Conservation (phyloP, 352 stramenopile species). For the Peronospora tabacina region DNA sequence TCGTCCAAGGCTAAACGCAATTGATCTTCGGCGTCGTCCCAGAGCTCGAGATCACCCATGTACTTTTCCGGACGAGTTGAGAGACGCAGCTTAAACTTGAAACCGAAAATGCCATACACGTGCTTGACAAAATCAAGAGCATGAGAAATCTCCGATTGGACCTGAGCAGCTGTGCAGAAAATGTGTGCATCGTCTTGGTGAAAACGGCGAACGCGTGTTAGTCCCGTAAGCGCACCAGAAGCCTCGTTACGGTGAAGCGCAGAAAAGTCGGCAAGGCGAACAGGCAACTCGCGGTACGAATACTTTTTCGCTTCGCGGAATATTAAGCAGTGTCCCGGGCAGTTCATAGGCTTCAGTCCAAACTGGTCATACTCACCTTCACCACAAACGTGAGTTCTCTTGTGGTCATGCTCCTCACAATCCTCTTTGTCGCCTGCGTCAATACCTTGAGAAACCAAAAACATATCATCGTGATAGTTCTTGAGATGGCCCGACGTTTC, state of each 20-base stretch:
- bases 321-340: conserved; percentile 95
- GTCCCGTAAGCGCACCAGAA: conserved; percentile 92
- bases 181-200: conserved; percentile 98
- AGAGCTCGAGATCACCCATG: conserved; percentile 91
- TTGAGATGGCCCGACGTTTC: conserved; percentile 95
- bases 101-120: conserved; percentile 93
- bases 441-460: conserved; percentile 76
- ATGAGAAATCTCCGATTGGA: conserved; percentile 92
- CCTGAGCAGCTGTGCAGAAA: conserved; percentile 93
- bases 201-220: conserved; percentile 96
- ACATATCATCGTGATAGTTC: conserved; percentile 97
- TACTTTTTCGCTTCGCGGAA: conserved; percentile 92
- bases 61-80: conserved; percentile 93
- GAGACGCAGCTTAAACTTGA: conserved; percentile 90
- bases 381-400: conserved; percentile 10
- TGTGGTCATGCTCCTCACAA: conserved; percentile 14
- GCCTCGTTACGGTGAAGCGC: conserved; percentile 94
- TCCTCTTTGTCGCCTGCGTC: conserved; percentile 23
- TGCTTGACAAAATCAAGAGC: conserved; percentile 92
- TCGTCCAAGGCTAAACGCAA: conserved; percentile 53
- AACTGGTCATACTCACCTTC: conserved; percentile 81
- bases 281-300: conserved; percentile 93
- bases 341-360: conserved; percentile 99
- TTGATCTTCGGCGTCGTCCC: conserved; percentile 87
- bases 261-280: conserved; percentile 92